Evolutionary conservation across 768 basidiomycete species (phyloP), one percentile per base, ranked within the genome.

Genomic region (Russula emetica): DNA sequence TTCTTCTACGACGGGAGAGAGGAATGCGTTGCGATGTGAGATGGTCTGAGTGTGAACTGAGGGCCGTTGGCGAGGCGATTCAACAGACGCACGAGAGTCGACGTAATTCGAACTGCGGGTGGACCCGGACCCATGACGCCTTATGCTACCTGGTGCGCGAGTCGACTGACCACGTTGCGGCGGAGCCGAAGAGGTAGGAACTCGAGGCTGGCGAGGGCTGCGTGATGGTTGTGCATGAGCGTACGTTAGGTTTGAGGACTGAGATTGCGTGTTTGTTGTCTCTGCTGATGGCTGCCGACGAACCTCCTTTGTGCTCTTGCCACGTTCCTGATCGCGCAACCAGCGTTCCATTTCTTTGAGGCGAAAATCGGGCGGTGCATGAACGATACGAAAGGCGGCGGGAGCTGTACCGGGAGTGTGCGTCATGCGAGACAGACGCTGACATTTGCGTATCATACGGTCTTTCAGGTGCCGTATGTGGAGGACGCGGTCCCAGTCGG

Each of bases 261-360:
- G 67, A 45, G 69, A 61, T 24, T 61, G 56, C 58, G 67, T 71
- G 49, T 74, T 68, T 24, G 70, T 34, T 18, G 72, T 69, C 10
- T 73, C 74, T 20, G 74, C 73, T 38, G 78, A 77, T 66, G 77
- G 78, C 55, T 82, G 79, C 60, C 63, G 65, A 52, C 58, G 55
- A 24, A 52, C 60, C 36, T 64, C 65, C 53, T 55, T 62, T 20
- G 61, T 52, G 28, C 51, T 59, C 49, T 68, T 70, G 61, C 61
- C 51, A 22, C 60, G 62, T n/a, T 66, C 70, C 60, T 86, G 82
- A 34, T 80, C 77, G 62, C 82, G 78, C 69, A 87, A 82, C 88
- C 88, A 90, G 62, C 83, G 84, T 70, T 90, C 88, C 83, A 90
- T 87, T 73, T 88, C 87, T 74, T 87, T 87, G 42, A 89, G 74